Conservation (phyloP, 1,284 basidiomycete genomes). For the Afroboletus lepidellus region DNA sequence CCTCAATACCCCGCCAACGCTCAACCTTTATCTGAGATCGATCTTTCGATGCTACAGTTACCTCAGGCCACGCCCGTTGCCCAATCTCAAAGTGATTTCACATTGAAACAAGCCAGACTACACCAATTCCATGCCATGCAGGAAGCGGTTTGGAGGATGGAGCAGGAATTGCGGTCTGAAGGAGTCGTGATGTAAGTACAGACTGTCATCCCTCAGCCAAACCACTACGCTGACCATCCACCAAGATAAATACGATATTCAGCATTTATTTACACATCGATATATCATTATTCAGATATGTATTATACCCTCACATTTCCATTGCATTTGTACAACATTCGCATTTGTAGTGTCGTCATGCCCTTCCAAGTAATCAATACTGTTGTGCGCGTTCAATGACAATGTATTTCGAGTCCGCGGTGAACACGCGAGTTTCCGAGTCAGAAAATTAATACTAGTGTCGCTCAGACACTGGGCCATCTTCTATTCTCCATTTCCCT, state of each 20-base stretch:
- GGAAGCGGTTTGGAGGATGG: constrained; percentile 28
- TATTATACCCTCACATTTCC: constrained; percentile 6
- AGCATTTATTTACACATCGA: neutral
- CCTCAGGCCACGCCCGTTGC: constrained; percentile 5
- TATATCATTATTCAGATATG: constrained; percentile 25
- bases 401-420: no score
- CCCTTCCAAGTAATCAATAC: neutral
- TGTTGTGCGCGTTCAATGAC: neutral
- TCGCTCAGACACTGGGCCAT: constrained; percentile 54
- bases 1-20: neutral
- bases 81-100: neutral
- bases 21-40: constrained; percentile 21
- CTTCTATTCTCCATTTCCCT: constrained; percentile 82
- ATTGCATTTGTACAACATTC: neutral
- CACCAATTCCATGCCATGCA: constrained; percentile 27
- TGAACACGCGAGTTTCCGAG: no score
- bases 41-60: constrained; percentile 27
- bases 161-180: constrained; percentile 27
- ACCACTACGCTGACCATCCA: neutral
- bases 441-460: constrained; percentile 36
- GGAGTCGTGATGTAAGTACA: constrained; percentile 17
- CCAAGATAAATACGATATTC: constrained; percentile 8
- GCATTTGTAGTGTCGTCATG: neutral
- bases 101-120: constrained; percentile 18
- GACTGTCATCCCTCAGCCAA: neutral